These are phyloP conservation scores for Quercus mongolica DNA, from an alignment of 306 rosid species.

Conservation along the genomic window DNA sequence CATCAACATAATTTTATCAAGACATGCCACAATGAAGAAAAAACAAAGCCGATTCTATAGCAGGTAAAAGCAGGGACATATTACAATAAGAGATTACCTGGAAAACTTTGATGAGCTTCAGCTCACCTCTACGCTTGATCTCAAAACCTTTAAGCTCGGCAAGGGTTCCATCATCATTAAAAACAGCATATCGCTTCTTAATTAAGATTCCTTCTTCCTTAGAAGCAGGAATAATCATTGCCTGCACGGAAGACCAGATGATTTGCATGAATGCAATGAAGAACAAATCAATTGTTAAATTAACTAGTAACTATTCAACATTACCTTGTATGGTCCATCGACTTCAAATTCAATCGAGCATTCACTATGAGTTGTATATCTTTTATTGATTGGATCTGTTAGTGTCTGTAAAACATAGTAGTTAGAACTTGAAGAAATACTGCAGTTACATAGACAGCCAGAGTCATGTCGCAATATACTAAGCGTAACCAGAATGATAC, in stretches of 20 bases:
- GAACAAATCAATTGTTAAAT: conserved; percentile 5
- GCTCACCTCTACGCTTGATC: conserved; percentile 98
- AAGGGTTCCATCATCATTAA: conserved; percentile 94
- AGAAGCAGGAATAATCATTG: conserved; percentile 98
- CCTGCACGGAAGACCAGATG: conserved; percentile 43
- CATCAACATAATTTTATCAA: neutral
- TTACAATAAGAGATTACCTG: conserved; percentile 56
- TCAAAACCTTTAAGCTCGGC: conserved; percentile 99
- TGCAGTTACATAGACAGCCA: conserved; percentile 11
- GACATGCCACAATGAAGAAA: neutral
- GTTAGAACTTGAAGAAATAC: conserved; percentile 25
- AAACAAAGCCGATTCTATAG: neutral
- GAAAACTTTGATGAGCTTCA: conserved; percentile 98
- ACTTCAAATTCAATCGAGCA: conserved; percentile 99
- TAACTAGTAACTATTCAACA: neutral
- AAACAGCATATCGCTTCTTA: conserved; percentile 97
- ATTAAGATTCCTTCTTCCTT: conserved; percentile 96
- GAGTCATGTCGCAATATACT: conserved; percentile 8
- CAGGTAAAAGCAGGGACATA: neutral
- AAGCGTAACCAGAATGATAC: conserved; percentile 9
- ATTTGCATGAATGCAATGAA: conserved; percentile 22
- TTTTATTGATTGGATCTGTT: conserved; percentile 57
- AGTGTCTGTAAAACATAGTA: conserved; percentile 62
- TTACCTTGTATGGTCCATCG: conserved; percentile 99
- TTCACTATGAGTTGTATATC: conserved; percentile 81